phyloP scores from a whole-genome alignment of 2,329 filamentous ascomycete species.

The Cladosporium sp. region DNA sequence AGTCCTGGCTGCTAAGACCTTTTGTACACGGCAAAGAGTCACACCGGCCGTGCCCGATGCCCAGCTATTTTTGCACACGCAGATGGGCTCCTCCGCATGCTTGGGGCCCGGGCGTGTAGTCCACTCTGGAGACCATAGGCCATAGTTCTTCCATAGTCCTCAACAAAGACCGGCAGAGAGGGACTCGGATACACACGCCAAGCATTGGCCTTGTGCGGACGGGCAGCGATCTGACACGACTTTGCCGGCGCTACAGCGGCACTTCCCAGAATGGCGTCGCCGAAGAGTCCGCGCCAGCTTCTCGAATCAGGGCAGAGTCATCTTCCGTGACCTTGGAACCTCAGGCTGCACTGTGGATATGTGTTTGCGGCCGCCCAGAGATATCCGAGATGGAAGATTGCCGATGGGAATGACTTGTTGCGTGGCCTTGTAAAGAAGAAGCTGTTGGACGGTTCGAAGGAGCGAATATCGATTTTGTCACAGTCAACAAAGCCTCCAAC shows the following conservation, averaged over 20 bases:
- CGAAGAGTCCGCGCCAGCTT: constrained; percentile 13
- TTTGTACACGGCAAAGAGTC: constrained; percentile 2
- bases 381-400: constrained; percentile 11
- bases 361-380: constrained; percentile 2
- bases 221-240: not conserved
- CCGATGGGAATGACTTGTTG: constrained; percentile 21
- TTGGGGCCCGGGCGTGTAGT: not conserved
- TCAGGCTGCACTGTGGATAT: constrained; percentile 19
- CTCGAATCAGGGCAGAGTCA: constrained; percentile 16
- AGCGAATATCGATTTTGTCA: not conserved
- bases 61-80: constrained; percentile 4
- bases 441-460: not conserved
- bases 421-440: constrained; percentile 1
- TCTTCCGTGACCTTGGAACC: constrained; percentile 11
- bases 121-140: constrained; percentile 13
- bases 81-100: not conserved
- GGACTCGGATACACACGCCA: not conserved
- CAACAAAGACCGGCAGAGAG: not conserved
- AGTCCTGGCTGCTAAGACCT: constrained; percentile 8
- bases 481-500: not conserved
- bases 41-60: constrained; percentile 8
- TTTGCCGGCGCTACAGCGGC: not conserved
- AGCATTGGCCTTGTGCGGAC: not conserved
- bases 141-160: constrained; percentile 1
- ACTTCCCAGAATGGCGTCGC: constrained; percentile 6